phyloP scores from a whole-genome alignment of 495 filamentous ascomycete species.

The Cercophora scortea region DNA sequence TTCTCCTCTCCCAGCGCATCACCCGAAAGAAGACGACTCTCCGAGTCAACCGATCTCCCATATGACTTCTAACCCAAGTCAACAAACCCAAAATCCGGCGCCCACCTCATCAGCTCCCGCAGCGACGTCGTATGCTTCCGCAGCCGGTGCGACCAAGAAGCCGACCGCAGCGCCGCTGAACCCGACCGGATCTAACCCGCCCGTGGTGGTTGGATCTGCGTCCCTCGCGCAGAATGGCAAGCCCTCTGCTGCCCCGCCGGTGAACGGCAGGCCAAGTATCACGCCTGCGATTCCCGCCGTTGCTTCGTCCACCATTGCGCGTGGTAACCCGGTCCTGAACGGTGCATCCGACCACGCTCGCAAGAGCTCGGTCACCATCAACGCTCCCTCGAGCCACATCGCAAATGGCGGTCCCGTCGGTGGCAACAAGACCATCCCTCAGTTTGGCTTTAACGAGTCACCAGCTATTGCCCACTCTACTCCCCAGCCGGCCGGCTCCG shows the following conservation, averaged over 20 bases:
- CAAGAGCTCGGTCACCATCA: constrained; percentile 82
- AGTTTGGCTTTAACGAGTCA: constrained; percentile 75
- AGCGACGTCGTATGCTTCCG: constrained; percentile 63
- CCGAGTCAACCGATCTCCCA: constrained; percentile 26
- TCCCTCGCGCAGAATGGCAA: constrained; percentile 70
- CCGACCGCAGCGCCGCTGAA: constrained; percentile 54
- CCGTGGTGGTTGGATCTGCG: constrained; percentile 62
- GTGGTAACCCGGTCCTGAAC: constrained; percentile 51
- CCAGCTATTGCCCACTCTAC: constrained; percentile 57
- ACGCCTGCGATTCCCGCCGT: constrained; percentile 57
- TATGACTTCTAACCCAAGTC: constrained; percentile 47
- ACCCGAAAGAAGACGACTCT: constrained; percentile 20
- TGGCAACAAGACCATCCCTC: constrained; percentile 50
- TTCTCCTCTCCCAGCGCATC: constrained; percentile 5
- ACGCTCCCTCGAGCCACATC: constrained; percentile 63
- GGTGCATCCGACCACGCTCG: constrained; percentile 62
- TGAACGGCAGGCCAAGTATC: constrained; percentile 76
- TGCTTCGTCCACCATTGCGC: constrained; percentile 47
- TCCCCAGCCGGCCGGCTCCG: constrained; percentile 46
- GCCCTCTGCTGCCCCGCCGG: constrained; percentile 60
- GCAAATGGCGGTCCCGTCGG: constrained; percentile 63
- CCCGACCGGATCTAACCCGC: constrained; percentile 57
- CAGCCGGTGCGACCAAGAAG: constrained; percentile 74
- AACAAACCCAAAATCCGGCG: constrained; percentile 46
- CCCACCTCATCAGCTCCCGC: constrained; percentile 51